Conservation (phyloP, 345 rosid species). For the Arabidopsis suecica region DNA sequence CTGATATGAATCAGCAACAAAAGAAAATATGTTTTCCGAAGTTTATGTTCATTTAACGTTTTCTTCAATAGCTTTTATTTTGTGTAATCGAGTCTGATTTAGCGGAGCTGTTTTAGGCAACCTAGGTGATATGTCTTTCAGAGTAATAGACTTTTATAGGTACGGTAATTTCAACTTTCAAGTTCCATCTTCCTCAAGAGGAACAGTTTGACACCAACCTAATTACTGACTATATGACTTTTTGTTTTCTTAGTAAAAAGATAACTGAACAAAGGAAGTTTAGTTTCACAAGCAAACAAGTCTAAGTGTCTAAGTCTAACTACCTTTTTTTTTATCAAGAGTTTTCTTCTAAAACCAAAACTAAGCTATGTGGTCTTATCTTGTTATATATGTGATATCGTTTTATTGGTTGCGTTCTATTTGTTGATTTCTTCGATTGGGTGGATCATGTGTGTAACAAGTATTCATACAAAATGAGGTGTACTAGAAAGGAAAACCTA, state of each 20-base stretch:
- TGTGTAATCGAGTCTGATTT: not conserved
- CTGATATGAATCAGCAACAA: not conserved
- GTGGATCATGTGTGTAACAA: not conserved
- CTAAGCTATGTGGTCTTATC: not conserved
- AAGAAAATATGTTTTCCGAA: not conserved
- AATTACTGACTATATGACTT: not conserved
- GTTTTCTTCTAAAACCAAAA: conserved; percentile 4
- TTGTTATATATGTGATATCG: not conserved
- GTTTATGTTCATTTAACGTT: not conserved
- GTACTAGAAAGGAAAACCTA: not conserved
- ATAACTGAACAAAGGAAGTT: not conserved
- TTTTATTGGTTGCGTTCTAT: not conserved
- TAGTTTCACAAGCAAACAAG: conserved; percentile 20
- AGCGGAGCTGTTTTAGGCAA: conserved; percentile 17
- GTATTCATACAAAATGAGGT: not conserved
- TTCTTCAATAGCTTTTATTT: not conserved
- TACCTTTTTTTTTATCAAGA: too few species aligned
- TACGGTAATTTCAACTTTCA: conserved; percentile 14
- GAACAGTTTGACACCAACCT: conserved; percentile 7
- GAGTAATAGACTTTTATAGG: not conserved
- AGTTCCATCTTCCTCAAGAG: conserved; percentile 2
- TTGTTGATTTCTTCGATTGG: not conserved
- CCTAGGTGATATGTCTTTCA: not conserved
- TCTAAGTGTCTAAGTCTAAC: too few species aligned
- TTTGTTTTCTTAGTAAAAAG: not conserved